These are phyloP conservation scores for Colletotrichum sp. DNA, from an alignment of 2,329 filamentous ascomycete genomes.

Conservation along the genomic window DNA sequence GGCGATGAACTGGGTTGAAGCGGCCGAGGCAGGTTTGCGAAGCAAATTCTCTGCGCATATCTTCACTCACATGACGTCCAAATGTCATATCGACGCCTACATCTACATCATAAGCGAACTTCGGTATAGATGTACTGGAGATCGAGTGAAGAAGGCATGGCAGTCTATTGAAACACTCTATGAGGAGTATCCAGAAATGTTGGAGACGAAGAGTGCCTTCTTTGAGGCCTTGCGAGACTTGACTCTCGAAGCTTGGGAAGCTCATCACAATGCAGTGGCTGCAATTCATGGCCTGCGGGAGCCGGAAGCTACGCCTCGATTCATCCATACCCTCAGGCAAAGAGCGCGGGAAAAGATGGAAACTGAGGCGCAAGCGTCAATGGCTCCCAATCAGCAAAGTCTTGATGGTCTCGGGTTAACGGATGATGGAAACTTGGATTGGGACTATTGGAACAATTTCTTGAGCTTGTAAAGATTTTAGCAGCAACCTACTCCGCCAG, in stretches of 20 bases:
- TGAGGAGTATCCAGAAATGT: constrained; percentile 23
- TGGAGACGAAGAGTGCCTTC: neutral
- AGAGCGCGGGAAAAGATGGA: neutral
- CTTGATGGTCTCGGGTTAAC: neutral
- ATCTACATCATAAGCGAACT: constrained; percentile 37
- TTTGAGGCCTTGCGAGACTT: neutral
- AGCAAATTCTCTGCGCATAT: constrained; percentile 34
- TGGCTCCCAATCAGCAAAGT: neutral
- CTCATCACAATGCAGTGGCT: neutral
- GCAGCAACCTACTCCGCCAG: neutral
- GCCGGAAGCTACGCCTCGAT: neutral
- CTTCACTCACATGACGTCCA: constrained; percentile 30
- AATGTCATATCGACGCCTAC: constrained; percentile 32
- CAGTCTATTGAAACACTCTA: constrained; percentile 29
- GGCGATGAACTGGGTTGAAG: constrained; percentile 27
- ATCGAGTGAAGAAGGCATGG: constrained; percentile 29
- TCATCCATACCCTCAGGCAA: neutral
- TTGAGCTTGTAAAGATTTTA: neutral
- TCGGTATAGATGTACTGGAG: constrained; percentile 21
- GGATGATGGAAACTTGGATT: neutral
- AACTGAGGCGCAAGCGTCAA: neutral
- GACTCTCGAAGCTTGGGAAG: neutral
- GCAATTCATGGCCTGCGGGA: neutral
- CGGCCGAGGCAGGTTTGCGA: constrained; percentile 21
- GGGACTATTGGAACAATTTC: constrained; percentile 15